These are phyloP conservation scores for Oryza glaberrima DNA, from an alignment of 176 grass and related monocot species.

Conservation along the genomic window DNA sequence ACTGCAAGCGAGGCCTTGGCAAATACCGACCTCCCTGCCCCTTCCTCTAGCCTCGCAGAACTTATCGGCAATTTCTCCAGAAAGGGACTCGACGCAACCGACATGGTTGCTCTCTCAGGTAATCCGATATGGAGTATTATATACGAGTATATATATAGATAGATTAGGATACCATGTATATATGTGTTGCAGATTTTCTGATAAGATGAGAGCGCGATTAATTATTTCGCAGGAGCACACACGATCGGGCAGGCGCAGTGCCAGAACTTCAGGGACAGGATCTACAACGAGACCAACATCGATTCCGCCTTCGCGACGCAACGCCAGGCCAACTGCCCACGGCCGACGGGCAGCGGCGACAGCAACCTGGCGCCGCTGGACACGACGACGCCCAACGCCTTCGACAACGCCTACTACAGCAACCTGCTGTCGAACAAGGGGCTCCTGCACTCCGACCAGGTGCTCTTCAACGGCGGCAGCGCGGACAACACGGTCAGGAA, in stretches of 20 bases:
- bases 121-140: too few relatives aligned
- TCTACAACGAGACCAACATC: conserved; percentile 67
- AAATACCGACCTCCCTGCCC: not conserved
- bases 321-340: conserved; percentile 51
- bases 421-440: conserved; percentile 47
- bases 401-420: conserved; percentile 51
- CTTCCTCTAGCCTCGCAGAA: rapidly evolving
- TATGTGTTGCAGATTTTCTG: too few relatives aligned
- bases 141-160: too few relatives aligned
- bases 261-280: conserved; percentile 32
- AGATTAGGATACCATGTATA: too few relatives aligned
- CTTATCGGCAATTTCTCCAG: not conserved
- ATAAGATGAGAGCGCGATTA: too few relatives aligned
- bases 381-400: conserved; percentile 22
- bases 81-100: not conserved
- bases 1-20: conserved; percentile 36
- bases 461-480: conserved; percentile 38
- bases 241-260: conserved; percentile 53
- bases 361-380: conserved; percentile 46
- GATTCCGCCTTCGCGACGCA: conserved; percentile 43
- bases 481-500: conserved; percentile 37
- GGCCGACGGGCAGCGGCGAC: not conserved
- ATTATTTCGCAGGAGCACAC: conserved; percentile 44
- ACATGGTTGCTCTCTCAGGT: conserved; percentile 38
- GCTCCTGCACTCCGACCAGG: conserved; percentile 55